phyloP scores from a whole-genome alignment of 306 rosid species.

The Fragaria ananassa region DNA sequence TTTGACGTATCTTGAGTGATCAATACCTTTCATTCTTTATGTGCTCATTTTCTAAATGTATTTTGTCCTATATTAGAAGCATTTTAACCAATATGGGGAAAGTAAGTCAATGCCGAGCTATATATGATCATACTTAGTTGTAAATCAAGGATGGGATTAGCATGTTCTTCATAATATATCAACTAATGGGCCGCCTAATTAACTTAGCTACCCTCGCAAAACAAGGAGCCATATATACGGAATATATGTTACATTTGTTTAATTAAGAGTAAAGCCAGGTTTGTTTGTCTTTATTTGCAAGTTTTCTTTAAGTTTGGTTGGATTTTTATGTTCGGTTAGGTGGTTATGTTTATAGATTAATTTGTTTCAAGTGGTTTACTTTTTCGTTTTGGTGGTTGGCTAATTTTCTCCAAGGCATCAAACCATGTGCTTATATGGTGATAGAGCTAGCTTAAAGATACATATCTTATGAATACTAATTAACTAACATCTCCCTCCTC shows the following conservation, averaged over 20 bases:
- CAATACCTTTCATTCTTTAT: not conserved
- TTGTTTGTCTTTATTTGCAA: slow-evolving; percentile 23
- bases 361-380: slow-evolving; percentile 18
- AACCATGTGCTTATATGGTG: slow-evolving; percentile 31
- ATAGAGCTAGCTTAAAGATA: slow-evolving; percentile 2
- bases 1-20: not conserved
- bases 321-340: slow-evolving; percentile 27
- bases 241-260: slow-evolving; percentile 22
- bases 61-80: too few relatives aligned
- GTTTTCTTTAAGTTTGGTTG: slow-evolving; percentile 16
- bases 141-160: not conserved
- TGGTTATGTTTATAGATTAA: slow-evolving; percentile 7
- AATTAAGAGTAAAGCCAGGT: slow-evolving; percentile 8
- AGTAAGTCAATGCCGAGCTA: not conserved
- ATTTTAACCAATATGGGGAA: not conserved
- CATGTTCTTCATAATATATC: not conserved
- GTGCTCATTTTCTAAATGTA: not conserved
- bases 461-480: not conserved
- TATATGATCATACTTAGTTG: not conserved
- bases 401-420: slow-evolving; percentile 36
- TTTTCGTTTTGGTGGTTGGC: slow-evolving; percentile 29
- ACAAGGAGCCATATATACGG: not conserved
- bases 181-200: not conserved
- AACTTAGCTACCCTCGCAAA: not conserved
- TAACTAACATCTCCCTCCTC: not conserved